Evolutionary conservation across 2,329 filamentous ascomycete species (phyloP).

Genomic region (Penicillium fuscoglaucum): DNA sequence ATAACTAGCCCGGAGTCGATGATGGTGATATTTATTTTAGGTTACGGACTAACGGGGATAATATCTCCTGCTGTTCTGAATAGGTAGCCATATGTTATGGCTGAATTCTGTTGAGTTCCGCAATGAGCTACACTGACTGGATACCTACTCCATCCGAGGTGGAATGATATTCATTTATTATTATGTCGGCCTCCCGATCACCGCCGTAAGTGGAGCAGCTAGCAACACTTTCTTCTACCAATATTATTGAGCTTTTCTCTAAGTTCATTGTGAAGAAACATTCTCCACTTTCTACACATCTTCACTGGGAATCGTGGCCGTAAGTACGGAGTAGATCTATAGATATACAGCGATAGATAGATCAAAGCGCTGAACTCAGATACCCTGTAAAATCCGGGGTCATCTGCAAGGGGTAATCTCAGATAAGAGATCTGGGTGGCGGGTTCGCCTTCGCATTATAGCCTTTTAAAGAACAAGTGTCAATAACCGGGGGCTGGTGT

Average conservation of each 20-base stretch:
- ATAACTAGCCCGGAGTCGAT: neutral
- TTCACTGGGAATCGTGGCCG: neutral
- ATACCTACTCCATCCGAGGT: constrained; percentile 4
- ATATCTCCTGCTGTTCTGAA: neutral
- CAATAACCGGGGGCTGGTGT: neutral
- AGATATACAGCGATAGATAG: constrained; percentile 2
- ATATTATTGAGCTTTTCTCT: constrained; percentile 1
- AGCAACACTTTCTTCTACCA: neutral
- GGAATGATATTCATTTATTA: constrained; percentile 10
- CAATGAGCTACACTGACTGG: neutral
- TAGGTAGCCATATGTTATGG: neutral
- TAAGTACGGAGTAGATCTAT: neutral
- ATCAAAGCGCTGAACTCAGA: constrained; percentile 9
- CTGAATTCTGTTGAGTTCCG: neutral
- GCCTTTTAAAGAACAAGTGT: neutral
- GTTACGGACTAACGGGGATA: neutral
- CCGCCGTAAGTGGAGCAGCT: constrained; percentile 11
- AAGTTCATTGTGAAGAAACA: neutral
- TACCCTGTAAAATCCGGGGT: constrained; percentile 15
- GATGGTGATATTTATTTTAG: constrained; percentile 6
- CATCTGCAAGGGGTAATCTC: constrained; percentile 25
- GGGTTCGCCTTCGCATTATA: neutral
- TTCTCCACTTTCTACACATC: neutral
- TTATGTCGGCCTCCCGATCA: neutral
- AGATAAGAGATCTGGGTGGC: constrained; percentile 17